Evolutionary conservation across 352 stramenopile genomes (phyloP).

Genomic region (Peronospora destructor): DNA sequence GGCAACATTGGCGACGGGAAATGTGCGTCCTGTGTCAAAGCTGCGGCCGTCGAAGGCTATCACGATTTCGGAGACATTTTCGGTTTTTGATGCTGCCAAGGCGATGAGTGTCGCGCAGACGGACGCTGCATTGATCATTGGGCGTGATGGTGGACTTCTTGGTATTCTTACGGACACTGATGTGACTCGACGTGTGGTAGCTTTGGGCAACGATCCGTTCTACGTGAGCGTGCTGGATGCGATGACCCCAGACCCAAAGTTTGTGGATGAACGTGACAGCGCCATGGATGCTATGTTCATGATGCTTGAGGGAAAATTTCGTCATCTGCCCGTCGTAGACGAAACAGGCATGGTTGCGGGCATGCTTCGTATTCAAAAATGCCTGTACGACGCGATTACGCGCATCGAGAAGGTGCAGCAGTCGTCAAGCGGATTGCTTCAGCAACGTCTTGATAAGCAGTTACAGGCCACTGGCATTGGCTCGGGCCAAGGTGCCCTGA

Average conservation of each 20-base stretch:
- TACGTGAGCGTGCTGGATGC: conserved; percentile 79
- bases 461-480: conserved; percentile 56
- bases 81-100: conserved; percentile 84
- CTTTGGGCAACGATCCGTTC: conserved; percentile 76
- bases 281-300: conserved; percentile 89
- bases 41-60: conserved; percentile 85
- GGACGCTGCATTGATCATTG: conserved; percentile 91
- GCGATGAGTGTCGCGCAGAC: conserved; percentile 88
- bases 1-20: conserved; percentile 48
- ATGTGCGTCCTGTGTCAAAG: conserved; percentile 89
- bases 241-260: conserved; percentile 86
- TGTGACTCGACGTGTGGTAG: conserved; percentile 79
- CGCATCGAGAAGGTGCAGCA: conserved; percentile 91
- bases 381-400: conserved; percentile 96
- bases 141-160: conserved; percentile 78
- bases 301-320: conserved; percentile 90
- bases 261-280: conserved; percentile 84
- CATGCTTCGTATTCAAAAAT: conserved; percentile 98
- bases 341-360: conserved; percentile 87
- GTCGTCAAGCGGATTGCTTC: conserved; percentile 60
- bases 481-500: conserved; percentile 51
- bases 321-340: conserved; percentile 94
- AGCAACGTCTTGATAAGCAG: conserved; percentile 73
- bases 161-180: conserved; percentile 95
- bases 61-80: conserved; percentile 79